Percentiles rank a stretch among this genome's conserved stretches.
Evolutionary conservation across 352 stramenopile species (phyloP).

Genomic region (Phytophthora macrochlamydospora): DNA sequence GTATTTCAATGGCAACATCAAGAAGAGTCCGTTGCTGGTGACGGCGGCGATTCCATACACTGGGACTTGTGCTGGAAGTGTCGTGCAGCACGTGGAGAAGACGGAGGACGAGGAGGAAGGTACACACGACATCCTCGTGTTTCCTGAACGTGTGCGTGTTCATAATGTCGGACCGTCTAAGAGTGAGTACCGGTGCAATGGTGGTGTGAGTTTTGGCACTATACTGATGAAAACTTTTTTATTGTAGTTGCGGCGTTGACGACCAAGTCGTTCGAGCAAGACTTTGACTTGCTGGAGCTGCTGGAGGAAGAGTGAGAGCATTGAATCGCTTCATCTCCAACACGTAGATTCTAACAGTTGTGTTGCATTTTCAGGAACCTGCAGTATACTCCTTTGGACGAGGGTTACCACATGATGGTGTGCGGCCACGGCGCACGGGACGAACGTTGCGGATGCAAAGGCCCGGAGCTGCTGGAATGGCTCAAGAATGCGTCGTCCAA

Average conservation of each 20-base stretch:
- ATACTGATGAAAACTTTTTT: conserved; percentile 12
- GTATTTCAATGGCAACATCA: conserved; percentile 36
- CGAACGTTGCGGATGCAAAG: conserved; percentile 74
- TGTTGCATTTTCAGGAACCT: conserved; percentile 39
- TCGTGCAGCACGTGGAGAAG: neutral
- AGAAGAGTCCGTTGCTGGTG: conserved; percentile 46
- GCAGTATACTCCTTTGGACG: conserved; percentile 38
- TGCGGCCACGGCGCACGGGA: conserved; percentile 69
- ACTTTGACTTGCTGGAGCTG: conserved; percentile 32
- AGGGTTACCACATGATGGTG: conserved; percentile 67
- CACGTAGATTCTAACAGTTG: neutral
- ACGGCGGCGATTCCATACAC: conserved; percentile 65
- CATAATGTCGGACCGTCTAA: conserved; percentile 49
- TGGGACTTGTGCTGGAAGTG: conserved; percentile 7
- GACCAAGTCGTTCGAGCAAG: conserved; percentile 36
- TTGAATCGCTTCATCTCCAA: too few relatives aligned
- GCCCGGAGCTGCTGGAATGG: conserved; percentile 71
- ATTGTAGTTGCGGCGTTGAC: conserved; percentile 42
- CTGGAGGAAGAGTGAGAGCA: conserved; percentile 42
- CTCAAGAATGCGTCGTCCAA: conserved; percentile 41
- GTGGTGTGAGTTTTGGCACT: neutral
- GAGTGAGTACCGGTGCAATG: conserved; percentile 26
- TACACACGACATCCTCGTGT: conserved; percentile 70
- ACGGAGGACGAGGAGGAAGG: conserved; percentile 12
- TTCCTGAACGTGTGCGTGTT: conserved; percentile 68